Conservation (phyloP, 2,329 filamentous ascomycete genomes). For the Apiospora aurea region DNA sequence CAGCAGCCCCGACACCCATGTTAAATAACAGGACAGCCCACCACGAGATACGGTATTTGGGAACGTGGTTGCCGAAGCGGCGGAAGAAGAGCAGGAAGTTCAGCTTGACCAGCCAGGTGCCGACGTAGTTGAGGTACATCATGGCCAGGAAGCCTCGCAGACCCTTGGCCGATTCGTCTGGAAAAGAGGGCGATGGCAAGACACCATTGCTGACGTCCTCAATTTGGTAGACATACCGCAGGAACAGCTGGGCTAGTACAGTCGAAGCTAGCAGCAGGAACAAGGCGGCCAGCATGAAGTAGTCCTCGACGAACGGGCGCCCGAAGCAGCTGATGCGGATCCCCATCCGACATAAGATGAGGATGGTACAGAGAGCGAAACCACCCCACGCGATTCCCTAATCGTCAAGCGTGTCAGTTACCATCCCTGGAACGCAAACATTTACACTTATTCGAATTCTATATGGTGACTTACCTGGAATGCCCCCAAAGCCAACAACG, state of each 20-base stretch:
- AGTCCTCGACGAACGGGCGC: conserved; percentile 32
- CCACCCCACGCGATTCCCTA: conserved; percentile 4
- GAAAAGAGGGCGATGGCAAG: conserved; percentile 1
- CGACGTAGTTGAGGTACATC: conserved; percentile 19
- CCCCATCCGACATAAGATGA: conserved; percentile 19
- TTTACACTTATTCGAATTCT: too few species aligned
- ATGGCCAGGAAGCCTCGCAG: too few species aligned
- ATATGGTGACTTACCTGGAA: too few species aligned
- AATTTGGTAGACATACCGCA: background rate
- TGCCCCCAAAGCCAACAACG: too few species aligned
- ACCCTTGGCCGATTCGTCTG: background rate
- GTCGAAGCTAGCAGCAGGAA: conserved; percentile 22
- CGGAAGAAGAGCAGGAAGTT: conserved; percentile 31
- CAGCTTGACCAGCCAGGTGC: conserved; percentile 38
- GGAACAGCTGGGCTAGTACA: conserved; percentile 21
- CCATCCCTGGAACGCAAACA: too few species aligned
- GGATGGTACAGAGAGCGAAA: conserved; percentile 17
- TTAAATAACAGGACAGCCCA: conserved; percentile 26
- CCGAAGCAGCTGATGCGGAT: conserved; percentile 32
- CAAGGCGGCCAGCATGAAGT: conserved; percentile 32
- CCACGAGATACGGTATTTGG: conserved; percentile 27
- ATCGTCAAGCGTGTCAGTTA: too few species aligned
- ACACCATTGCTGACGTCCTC: background rate
- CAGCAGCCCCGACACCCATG: background rate
- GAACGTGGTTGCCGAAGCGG: conserved; percentile 26